Evolutionary conservation across 495 filamentous ascomycete species (phyloP), one percentile per base, ranked within the genome.

Genomic region (Xylaria cubensis): DNA sequence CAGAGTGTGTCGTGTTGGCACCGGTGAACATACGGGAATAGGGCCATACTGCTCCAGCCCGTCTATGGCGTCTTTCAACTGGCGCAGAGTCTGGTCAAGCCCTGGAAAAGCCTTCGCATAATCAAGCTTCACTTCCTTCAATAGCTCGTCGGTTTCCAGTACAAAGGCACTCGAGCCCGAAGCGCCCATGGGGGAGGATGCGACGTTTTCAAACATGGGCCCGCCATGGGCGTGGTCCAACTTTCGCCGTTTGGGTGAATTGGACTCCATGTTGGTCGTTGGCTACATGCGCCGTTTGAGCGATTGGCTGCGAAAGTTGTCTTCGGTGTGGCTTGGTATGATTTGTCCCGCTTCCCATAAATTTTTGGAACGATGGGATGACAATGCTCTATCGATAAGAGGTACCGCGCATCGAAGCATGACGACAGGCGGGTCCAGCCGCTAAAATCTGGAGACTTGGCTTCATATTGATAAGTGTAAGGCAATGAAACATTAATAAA

Each of bases 101-200:
- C 86, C 86, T 2, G 79, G 81, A 69, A 94, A 84, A 34, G 88
- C 86, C 64, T 88, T 90, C 24, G 88, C 87, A 79, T 95, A 92
- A 72, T 92, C 88, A 34, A 91, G 86, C 77, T 86, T 86, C 50
- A 93, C 85, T 69, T 92, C 90, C 26, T 85, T 82, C 72, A 98
- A 77, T 55, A 99, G 81, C 75, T 97, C 94, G 70, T 97, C 92
- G 29, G 94, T 88, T 82, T 98, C 93, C 41, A 99, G 83, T 74
- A 95, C 92, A 82, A 98, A 97, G 73, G 94, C 84, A 76, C 88
- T 93, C 39, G 81, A 76, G 44, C 81, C 78, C 0, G 82, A 83
- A 42, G 81, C 71, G 50, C 80, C 81, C 75, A 77, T 76, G 21
- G 77, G 41, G 21, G 77, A 66, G 21, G 71, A 58, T 0, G 79